Conservation (phyloP, 2,329 filamentous ascomycete species). For the Aspergillus luchuensis region DNA sequence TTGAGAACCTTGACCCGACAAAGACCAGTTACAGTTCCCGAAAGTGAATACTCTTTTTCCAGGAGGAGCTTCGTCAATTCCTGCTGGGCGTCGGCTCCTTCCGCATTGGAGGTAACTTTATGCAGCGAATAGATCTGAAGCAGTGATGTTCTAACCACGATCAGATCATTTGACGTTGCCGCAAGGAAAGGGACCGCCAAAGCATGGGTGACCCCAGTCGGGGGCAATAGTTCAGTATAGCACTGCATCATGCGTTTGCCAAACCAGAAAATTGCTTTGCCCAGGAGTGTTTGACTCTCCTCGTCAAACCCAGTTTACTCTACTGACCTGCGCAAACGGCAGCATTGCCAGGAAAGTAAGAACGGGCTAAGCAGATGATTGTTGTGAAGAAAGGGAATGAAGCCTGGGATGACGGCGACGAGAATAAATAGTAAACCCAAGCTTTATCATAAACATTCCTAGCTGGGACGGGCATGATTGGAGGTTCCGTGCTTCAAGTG, state of each 20-base stretch:
- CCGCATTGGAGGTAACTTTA: slow-evolving; percentile 54
- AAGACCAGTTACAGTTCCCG: slow-evolving; percentile 82
- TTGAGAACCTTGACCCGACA: slow-evolving; percentile 72
- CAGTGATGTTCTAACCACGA: slow-evolving; percentile 89
- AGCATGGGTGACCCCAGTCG: slow-evolving; percentile 90
- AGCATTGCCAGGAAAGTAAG: slow-evolving; percentile 11
- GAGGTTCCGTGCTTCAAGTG: not conserved
- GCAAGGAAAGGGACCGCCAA: slow-evolving; percentile 76
- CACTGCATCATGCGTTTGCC: slow-evolving; percentile 72
- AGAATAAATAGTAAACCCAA: not conserved
- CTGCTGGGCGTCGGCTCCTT: slow-evolving; percentile 55
- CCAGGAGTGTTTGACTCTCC: not conserved
- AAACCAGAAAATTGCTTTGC: not conserved
- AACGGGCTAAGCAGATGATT: not conserved
- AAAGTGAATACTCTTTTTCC: slow-evolving; percentile 77
- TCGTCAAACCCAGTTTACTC: slow-evolving; percentile 8
- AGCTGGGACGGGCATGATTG: not conserved
- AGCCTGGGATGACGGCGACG: not conserved
- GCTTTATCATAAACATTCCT: not conserved
- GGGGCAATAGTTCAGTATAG: slow-evolving; percentile 93
- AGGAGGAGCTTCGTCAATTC: slow-evolving; percentile 78
- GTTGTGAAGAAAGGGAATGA: not conserved
- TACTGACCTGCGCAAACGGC: slow-evolving; percentile 13
- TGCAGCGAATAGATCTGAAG: slow-evolving; percentile 86
- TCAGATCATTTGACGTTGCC: slow-evolving; percentile 74